Evolutionary conservation across 805 yeast species (phyloP).

Genomic region (Tetrapisispora namnaoensis): DNA sequence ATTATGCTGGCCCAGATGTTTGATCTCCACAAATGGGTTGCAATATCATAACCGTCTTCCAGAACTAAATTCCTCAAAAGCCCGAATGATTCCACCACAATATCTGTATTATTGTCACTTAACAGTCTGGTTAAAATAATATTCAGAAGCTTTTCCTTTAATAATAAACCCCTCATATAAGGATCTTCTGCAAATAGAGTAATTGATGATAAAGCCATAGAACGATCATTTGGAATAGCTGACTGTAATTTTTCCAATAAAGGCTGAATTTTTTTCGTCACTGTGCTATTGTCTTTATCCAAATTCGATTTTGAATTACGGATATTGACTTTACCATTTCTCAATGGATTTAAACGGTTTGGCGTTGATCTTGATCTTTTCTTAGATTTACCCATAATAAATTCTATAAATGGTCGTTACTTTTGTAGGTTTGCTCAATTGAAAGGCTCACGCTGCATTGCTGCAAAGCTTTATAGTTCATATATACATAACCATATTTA

Average conservation of each 20-base stretch:
- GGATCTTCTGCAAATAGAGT: constrained; percentile 62
- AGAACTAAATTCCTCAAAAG: constrained; percentile 67
- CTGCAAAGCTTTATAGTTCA: no score
- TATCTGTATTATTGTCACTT: constrained; percentile 60
- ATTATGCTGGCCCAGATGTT: constrained; percentile 61
- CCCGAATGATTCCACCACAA: constrained; percentile 74
- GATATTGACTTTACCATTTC: constrained; percentile 13
- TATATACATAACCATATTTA: no score
- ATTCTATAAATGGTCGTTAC: not conserved
- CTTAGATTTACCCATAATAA: constrained; percentile 63
- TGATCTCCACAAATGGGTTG: constrained; percentile 65
- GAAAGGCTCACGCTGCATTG: no score
- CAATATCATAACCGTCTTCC: constrained; percentile 82
- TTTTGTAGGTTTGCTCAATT: no score
- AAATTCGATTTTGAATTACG: constrained; percentile 23
- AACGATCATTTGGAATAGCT: constrained; percentile 57
- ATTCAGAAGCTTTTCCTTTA: constrained; percentile 64
- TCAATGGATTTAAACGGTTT: constrained; percentile 31
- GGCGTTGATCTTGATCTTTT: constrained; percentile 47
- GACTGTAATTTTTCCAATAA: constrained; percentile 56
- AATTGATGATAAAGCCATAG: constrained; percentile 68
- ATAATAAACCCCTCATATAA: constrained; percentile 46
- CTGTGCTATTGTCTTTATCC: constrained; percentile 37
- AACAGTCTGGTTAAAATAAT: constrained; percentile 54
- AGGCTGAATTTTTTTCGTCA: constrained; percentile 54